Conservation (phyloP, 495 filamentous ascomycete genomes). For the Staphylotrichum tortipilum region DNA sequence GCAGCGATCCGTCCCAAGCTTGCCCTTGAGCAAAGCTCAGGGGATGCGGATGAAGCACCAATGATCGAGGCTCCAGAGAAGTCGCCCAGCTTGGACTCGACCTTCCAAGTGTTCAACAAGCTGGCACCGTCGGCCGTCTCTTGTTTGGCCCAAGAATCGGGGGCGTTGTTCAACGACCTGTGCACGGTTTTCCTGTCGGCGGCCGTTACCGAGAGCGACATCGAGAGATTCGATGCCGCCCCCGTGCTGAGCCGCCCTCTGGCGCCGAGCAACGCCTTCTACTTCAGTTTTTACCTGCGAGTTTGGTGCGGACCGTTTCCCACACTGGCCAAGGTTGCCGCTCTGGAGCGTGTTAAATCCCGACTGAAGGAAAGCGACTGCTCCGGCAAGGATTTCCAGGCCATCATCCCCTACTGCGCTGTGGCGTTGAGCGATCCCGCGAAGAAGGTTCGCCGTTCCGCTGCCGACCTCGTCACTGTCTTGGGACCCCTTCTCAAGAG, state of each 20-base stretch:
- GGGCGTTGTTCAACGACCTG: constrained; percentile 45
- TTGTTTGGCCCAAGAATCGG: constrained; percentile 38
- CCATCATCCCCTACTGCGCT: constrained; percentile 67
- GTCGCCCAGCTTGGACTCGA: constrained; percentile 14
- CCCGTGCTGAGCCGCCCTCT: constrained; percentile 48
- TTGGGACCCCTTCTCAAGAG: constrained; percentile 27
- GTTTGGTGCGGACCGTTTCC: constrained; percentile 67
- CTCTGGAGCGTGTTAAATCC: constrained; percentile 51
- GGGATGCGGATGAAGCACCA: constrained; percentile 48
- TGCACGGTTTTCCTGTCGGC: constrained; percentile 56
- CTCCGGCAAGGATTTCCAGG: constrained; percentile 59
- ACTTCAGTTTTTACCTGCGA: constrained; percentile 66
- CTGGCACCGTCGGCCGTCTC: constrained; percentile 33
- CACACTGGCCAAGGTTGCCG: constrained; percentile 54
- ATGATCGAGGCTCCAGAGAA: constrained; percentile 18
- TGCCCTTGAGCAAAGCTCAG: constrained; percentile 25
- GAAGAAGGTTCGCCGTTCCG: constrained; percentile 62
- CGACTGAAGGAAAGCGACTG: constrained; percentile 43
- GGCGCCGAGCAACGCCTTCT: constrained; percentile 53
- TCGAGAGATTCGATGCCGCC: constrained; percentile 50
- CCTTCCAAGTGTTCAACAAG: constrained; percentile 26
- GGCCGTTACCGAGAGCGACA: constrained; percentile 37
- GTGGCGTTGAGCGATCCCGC: constrained; percentile 65
- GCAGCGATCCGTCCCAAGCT: constrained; percentile 48
- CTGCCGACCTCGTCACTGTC: constrained; percentile 52